Evolutionary conservation across 1,139 yeast species (phyloP).

Genomic region (Yamadazyma kanchanaburiensis): DNA sequence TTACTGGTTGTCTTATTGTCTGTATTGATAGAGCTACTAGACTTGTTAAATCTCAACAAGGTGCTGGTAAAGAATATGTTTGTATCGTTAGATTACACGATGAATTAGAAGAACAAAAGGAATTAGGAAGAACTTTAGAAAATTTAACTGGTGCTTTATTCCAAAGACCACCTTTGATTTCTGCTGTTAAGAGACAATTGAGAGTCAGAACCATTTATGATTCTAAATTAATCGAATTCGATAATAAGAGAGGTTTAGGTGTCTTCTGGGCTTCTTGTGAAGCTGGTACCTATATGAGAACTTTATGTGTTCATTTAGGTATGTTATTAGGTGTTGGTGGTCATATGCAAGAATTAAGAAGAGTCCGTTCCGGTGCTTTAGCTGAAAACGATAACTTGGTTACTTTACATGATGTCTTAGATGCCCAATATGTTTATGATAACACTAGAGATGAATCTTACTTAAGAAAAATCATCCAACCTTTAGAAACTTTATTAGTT

Average conservation of each 20-base stretch:
- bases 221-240: constrained; percentile 92
- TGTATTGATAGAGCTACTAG: constrained; percentile 98
- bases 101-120: constrained; percentile 86
- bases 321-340: constrained; percentile 98
- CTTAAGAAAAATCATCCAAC: constrained; percentile 90
- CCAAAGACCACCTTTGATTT: constrained; percentile 98
- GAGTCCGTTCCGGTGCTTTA: constrained; percentile 97
- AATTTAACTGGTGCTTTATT: constrained; percentile 96
- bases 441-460: constrained; percentile 96
- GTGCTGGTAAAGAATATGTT: constrained; percentile 99
- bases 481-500: constrained; percentile 86
- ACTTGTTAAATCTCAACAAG: constrained; percentile 96
- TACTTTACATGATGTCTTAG: constrained; percentile 94
- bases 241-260: constrained; percentile 93
- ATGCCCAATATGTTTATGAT: constrained; percentile 97
- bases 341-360: constrained; percentile 99
- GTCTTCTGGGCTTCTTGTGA: constrained; percentile 99
- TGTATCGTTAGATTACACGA: constrained; percentile 96
- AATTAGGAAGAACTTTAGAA: constrained; percentile 83
- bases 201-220: constrained; percentile 98
- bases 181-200: constrained; percentile 98
- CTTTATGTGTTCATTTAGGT: constrained; percentile 97
- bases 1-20: constrained; percentile 95
- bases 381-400: constrained; percentile 89
- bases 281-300: constrained; percentile 99